These are phyloP conservation scores for Penicillium carneum DNA, from an alignment of 2,329 filamentous ascomycete genomes.

Conservation along the genomic window DNA sequence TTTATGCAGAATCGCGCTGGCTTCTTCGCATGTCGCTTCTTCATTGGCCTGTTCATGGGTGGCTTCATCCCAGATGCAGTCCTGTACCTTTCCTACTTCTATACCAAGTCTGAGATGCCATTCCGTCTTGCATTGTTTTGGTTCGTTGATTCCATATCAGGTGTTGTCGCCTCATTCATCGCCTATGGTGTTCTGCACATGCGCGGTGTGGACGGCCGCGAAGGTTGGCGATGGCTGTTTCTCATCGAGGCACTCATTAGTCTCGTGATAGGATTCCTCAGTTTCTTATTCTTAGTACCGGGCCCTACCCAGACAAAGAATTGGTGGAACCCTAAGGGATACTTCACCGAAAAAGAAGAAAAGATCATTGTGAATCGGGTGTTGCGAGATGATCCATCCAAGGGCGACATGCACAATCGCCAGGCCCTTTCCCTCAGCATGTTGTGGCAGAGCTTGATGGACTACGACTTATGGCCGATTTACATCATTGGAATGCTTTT, in stretches of 20 bases:
- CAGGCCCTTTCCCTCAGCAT: slow-evolving; percentile 42
- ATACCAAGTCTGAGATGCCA: slow-evolving; percentile 44
- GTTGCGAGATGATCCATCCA: slow-evolving; percentile 54
- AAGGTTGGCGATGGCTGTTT: slow-evolving; percentile 56
- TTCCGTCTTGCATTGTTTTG: slow-evolving; percentile 50
- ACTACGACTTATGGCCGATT: slow-evolving; percentile 51
- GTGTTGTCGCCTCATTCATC: slow-evolving; percentile 45
- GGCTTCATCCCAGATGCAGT: slow-evolving; percentile 59
- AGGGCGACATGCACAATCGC: slow-evolving; percentile 48
- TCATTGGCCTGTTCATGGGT: slow-evolving; percentile 59
- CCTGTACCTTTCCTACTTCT: slow-evolving; percentile 52
- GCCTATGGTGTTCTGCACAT: slow-evolving; percentile 51
- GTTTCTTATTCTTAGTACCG: slow-evolving; percentile 54
- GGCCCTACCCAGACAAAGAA: slow-evolving; percentile 57
- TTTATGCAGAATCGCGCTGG: slow-evolving; percentile 41
- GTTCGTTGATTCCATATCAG: slow-evolving; percentile 44
- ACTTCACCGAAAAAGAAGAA: slow-evolving; percentile 69
- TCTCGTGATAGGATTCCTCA: slow-evolving; percentile 51
- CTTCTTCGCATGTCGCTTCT: slow-evolving; percentile 54
- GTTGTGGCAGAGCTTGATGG: slow-evolving; percentile 45
- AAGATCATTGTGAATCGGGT: slow-evolving; percentile 68
- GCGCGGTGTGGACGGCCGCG: slow-evolving; percentile 50
- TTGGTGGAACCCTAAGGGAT: slow-evolving; percentile 66
- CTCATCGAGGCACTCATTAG: slow-evolving; percentile 56
- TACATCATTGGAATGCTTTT: slow-evolving; percentile 46